These are phyloP conservation scores for Alternaria sp. DNA, from an alignment of 2,329 filamentous ascomycete species.

Conservation along the genomic window DNA sequence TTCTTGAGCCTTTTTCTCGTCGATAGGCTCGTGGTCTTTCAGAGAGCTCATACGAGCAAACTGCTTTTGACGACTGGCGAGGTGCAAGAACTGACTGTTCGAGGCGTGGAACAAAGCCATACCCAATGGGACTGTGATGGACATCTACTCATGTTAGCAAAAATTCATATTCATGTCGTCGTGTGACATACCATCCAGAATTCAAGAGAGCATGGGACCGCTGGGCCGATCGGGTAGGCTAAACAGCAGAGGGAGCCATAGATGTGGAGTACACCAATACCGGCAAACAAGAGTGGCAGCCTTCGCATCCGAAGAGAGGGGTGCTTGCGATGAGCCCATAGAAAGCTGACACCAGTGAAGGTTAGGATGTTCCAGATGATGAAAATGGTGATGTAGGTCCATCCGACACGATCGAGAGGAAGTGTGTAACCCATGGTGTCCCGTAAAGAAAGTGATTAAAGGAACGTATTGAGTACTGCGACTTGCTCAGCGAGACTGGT, in stretches of 20 bases:
- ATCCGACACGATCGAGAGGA: constrained; percentile 23
- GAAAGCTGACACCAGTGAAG: constrained; percentile 24
- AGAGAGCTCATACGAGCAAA: constrained; percentile 37
- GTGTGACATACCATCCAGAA: constrained; percentile 34
- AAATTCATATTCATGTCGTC: neutral
- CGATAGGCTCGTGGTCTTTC: constrained; percentile 32
- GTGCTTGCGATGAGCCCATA: constrained; percentile 37
- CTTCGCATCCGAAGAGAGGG: constrained; percentile 44
- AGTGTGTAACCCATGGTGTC: constrained; percentile 25
- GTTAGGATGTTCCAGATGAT: constrained; percentile 30
- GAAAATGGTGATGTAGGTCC: constrained; percentile 30
- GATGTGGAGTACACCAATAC: constrained; percentile 34
- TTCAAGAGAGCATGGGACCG: constrained; percentile 37
- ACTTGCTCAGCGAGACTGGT: neutral
- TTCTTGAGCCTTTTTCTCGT: constrained; percentile 33
- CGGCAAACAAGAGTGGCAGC: constrained; percentile 38
- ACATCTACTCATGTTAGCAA: neutral
- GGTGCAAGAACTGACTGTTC: constrained; percentile 47
- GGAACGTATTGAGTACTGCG: constrained; percentile 13
- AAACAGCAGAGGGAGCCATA: constrained; percentile 29
- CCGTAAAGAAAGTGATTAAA: constrained; percentile 3
- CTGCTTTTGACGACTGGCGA: constrained; percentile 45
- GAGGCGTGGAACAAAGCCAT: constrained; percentile 44
- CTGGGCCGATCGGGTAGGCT: constrained; percentile 36
- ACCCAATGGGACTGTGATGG: neutral